Evolutionary conservation across 1,284 basidiomycete species (phyloP).

Genomic region (Microbotryum silenes-acaulis): DNA sequence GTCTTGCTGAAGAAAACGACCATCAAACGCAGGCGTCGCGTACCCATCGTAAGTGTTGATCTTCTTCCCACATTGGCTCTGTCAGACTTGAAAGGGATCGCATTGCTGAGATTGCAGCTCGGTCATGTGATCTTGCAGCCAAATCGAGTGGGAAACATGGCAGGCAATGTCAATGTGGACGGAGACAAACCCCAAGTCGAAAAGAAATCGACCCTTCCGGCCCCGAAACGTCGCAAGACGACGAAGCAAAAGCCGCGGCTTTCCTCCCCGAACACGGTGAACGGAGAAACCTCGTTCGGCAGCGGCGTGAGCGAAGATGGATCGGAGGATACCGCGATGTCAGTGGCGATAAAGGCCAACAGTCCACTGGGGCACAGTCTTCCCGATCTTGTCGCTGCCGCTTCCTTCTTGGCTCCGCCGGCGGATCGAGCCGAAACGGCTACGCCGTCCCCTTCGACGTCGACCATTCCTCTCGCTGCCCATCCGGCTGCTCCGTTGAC

Average conservation of each 20-base stretch:
- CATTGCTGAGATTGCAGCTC: neutral
- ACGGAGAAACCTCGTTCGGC: neutral
- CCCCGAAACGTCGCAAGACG: conserved; percentile 18
- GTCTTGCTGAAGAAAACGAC: conserved; percentile 98
- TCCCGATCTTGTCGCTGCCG: conserved; percentile 27
- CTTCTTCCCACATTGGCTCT: too few relatives aligned
- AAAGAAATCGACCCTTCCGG: conserved; percentile 1
- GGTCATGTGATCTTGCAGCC: neutral
- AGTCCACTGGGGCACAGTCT: conserved; percentile 19
- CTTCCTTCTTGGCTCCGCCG: conserved; percentile 1
- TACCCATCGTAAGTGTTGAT: conserved; percentile 47
- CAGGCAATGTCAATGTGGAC: conserved; percentile 4
- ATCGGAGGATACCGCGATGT: neutral
- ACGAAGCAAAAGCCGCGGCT: conserved; percentile 11
- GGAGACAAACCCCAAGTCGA: conserved; percentile 1
- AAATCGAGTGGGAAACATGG: conserved; percentile 1
- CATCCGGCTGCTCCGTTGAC: conserved; percentile 6
- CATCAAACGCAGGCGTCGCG: conserved; percentile 94
- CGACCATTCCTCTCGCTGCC: neutral
- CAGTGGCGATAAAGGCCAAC: neutral
- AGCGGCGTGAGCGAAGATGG: neutral
- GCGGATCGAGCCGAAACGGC: neutral
- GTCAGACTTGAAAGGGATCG: neutral
- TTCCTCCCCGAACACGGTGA: neutral
- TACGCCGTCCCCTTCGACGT: neutral